Evolutionary conservation across 805 yeast genomes (phyloP).

Genomic region (Cephaloascus fragrans): DNA sequence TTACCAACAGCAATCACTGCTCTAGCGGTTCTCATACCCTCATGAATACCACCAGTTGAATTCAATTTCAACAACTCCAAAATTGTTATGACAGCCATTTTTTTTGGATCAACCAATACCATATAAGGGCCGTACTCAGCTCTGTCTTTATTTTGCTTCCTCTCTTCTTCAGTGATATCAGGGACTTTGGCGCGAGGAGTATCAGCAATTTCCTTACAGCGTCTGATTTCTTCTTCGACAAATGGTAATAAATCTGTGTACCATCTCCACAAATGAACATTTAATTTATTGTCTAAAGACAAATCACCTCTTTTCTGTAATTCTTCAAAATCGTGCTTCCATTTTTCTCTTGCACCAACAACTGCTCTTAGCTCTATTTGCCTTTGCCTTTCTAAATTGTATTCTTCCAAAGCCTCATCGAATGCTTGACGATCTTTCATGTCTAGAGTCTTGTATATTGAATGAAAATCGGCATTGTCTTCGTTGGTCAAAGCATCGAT

Average conservation of each 20-base stretch:
- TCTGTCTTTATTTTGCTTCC: constrained; percentile 28
- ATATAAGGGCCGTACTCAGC: constrained; percentile 70
- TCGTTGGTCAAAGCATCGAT: constrained; percentile 22
- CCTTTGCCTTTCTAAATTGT: constrained; percentile 70
- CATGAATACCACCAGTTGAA: constrained; percentile 64
- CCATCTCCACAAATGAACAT: constrained; percentile 80
- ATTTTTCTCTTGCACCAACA: constrained; percentile 78
- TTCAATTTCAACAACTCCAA: constrained; percentile 69
- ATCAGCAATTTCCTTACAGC: constrained; percentile 36
- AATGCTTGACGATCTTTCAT: constrained; percentile 38
- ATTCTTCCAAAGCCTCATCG: constrained; percentile 54
- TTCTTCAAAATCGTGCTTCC: constrained; percentile 78
- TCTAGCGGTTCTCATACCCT: constrained; percentile 78
- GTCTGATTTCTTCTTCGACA: constrained; percentile 53
- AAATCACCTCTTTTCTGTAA: constrained; percentile 49
- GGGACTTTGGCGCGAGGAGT: constrained; percentile 11
- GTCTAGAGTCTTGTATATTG: constrained; percentile 44
- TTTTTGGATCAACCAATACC: constrained; percentile 62
- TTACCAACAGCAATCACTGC: constrained; percentile 76
- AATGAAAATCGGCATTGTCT: constrained; percentile 52
- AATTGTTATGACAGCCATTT: constrained; percentile 76
- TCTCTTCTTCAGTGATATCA: constrained; percentile 7
- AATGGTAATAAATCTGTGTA: constrained; percentile 62
- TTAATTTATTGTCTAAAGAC: constrained; percentile 48
- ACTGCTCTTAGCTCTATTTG: constrained; percentile 69